Conservation (phyloP, 139 green algal species). For the Micractinium conductrix region DNA sequence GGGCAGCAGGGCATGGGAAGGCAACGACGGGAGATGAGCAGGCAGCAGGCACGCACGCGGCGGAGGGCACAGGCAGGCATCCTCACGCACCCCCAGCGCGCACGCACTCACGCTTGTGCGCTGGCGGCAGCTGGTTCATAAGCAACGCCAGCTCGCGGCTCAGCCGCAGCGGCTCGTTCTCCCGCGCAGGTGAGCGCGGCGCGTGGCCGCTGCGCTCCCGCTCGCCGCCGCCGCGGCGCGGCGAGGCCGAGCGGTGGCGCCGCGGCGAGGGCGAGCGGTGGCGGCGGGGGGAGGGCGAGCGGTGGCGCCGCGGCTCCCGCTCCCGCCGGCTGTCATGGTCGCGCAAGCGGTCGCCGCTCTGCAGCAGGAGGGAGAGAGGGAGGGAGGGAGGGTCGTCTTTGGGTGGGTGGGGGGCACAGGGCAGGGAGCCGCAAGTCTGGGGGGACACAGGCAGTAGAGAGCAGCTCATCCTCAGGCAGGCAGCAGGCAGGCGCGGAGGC, state of each 20-base stretch:
- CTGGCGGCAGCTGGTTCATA: constrained; percentile 57
- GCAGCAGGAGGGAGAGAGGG: background rate
- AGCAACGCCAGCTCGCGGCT: constrained; percentile 61
- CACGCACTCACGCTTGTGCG: constrained; percentile 35
- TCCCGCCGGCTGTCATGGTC: background rate
- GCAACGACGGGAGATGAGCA: background rate
- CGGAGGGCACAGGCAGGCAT: too few species aligned
- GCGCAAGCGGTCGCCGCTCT: background rate
- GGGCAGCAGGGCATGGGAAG: background rate
- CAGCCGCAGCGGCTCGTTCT: constrained; percentile 41
- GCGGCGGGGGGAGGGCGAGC: too few species aligned
- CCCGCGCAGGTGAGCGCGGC: constrained; percentile 4
- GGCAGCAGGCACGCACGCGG: background rate
- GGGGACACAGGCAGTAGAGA: background rate
- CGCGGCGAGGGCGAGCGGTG: background rate
- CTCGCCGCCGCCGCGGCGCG: constrained; percentile 5
- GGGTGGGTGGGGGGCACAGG: too few species aligned
- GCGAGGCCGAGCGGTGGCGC: background rate
- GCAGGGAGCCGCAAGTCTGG: too few species aligned
- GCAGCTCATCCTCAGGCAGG: background rate
- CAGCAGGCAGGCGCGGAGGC: background rate
- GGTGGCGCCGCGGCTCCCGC: background rate
- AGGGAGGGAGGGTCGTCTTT: background rate
- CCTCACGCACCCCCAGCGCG: too few species aligned
- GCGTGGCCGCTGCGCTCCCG: too few species aligned